Base-by-base conservation (phyloP, 2,329 filamentous ascomycete genomes). In the Colletotrichum cuscutae region DNA sequence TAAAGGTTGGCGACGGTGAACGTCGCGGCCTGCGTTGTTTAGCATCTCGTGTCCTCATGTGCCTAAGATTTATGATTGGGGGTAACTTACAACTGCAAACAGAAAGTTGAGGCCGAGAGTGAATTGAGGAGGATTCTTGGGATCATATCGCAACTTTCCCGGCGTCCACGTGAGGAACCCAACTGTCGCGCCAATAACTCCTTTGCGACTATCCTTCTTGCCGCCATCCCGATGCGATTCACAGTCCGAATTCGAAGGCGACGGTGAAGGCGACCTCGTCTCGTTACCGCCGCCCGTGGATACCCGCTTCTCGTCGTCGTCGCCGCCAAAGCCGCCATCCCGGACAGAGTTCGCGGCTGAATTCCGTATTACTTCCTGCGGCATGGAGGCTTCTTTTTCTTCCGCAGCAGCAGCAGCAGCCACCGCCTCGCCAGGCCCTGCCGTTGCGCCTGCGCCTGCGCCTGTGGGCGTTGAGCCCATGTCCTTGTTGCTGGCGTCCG, bases 1-100 rank as follows among this genome's bases (percentile, higher is more conserved):
- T 96, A 96, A 3, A 96, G 84, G 76, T 95, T 95, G 22, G 93
- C 93, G 7, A 95, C 94, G 0, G 92, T 94, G 76, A 94, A 91
- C 4, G 91, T 88, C 0, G 84, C 83, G 3, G 88, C 82, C 88
- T 89, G 26, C 57, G 30, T 6, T 3, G 11, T 0, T 70, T 22
- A 64, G 65, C 28, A 60, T 11, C 15, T 15, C n/a, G n/a, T n/a
- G n/a, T n/a, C n/a, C n/a, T n/a, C n/a, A n/a, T n/a, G n/a, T n/a
- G n/a, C n/a, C n/a, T n/a, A n/a, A n/a, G n/a, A n/a, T n/a, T n/a
- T n/a, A 15, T 6, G 19, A 63, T 46, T 22, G 8, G 2, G 3
- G 19, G 19, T 15, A 5, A 77, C 82, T 75, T 76, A 88, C 92
- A 77, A 93, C 87, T 1, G 88, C 91, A 74, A 95, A 94, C 1